Conservation (phyloP, 2,329 filamentous ascomycete genomes). For the Hymenoscyphus infarciens region DNA sequence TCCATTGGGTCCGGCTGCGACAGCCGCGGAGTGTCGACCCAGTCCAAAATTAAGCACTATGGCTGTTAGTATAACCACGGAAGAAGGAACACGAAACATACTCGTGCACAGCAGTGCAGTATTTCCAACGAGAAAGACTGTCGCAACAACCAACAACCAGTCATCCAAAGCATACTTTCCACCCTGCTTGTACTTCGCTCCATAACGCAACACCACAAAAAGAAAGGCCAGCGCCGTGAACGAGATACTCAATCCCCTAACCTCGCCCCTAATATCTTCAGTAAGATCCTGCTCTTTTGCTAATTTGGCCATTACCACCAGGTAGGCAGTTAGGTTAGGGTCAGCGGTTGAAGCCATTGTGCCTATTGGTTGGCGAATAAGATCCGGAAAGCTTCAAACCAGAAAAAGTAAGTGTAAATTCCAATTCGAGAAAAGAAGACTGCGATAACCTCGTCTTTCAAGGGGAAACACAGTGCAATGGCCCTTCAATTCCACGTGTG, state of each 20-base stretch:
- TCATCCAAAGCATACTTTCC: not conserved
- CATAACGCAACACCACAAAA: not conserved
- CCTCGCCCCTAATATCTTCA: not conserved
- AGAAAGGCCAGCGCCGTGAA: not conserved
- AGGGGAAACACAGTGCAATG: not conserved
- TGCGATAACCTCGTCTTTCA: not conserved
- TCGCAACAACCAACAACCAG: not conserved
- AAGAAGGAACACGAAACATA: not conserved
- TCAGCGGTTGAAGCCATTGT: not conserved
- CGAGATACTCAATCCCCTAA: not conserved
- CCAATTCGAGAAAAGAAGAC: not conserved
- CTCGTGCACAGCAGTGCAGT: not conserved
- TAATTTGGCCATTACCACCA: not conserved
- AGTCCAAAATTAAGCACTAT: not conserved
- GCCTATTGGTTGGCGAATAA: not conserved
- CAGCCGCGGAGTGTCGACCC: not conserved
- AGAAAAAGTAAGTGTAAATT: not conserved
- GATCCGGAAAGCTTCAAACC: not conserved
- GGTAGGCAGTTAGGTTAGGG: not conserved
- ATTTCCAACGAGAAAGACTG: not conserved
- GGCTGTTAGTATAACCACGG: not conserved
- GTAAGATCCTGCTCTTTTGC: not conserved
- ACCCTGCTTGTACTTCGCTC: not conserved
- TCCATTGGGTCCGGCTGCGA: not conserved
- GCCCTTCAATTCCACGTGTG: not conserved